A percentile compares a stretch with the other conserved stretches of the same genome.
Conservation (phyloP, 2,329 filamentous ascomycete species). For the Pseudocercospora musae region DNA sequence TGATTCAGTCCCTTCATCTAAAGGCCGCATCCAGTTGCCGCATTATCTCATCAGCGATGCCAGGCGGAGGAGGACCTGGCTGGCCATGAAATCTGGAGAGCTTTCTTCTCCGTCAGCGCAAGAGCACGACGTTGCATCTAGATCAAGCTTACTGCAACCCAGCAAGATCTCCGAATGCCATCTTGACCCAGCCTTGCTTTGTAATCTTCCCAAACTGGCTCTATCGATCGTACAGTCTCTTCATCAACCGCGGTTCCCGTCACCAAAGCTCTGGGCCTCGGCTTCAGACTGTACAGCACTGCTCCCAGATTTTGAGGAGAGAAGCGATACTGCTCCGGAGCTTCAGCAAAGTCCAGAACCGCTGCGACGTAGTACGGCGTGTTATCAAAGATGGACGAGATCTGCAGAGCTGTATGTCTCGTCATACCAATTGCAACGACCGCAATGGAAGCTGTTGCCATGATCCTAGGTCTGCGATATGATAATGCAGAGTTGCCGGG, state of each 20-base stretch:
- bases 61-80: slow-evolving; percentile 5
- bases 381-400: not conserved
- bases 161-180: not conserved
- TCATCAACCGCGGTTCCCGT: slow-evolving; percentile 1
- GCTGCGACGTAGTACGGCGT: slow-evolving; percentile 5
- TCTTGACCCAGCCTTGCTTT: slow-evolving; percentile 4
- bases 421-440: not conserved
- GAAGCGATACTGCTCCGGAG: slow-evolving; percentile 1
- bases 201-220: slow-evolving; percentile 1
- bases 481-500: not conserved
- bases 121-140: not conserved
- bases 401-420: not conserved
- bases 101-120: not conserved
- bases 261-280: not conserved
- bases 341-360: not conserved
- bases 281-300: slow-evolving; percentile 1
- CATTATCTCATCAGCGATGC: slow-evolving; percentile 2
- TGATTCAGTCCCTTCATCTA: not conserved
- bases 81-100: slow-evolving; percentile 6
- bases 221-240: not conserved
- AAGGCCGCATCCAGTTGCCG: slow-evolving; percentile 6
- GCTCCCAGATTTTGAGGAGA: slow-evolving; percentile 1
- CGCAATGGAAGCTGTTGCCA: not conserved
- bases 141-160: not conserved
- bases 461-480: not conserved